Evolutionary conservation across 2,329 filamentous ascomycete genomes (phyloP).

Genomic region (Aureobasidium vineae): DNA sequence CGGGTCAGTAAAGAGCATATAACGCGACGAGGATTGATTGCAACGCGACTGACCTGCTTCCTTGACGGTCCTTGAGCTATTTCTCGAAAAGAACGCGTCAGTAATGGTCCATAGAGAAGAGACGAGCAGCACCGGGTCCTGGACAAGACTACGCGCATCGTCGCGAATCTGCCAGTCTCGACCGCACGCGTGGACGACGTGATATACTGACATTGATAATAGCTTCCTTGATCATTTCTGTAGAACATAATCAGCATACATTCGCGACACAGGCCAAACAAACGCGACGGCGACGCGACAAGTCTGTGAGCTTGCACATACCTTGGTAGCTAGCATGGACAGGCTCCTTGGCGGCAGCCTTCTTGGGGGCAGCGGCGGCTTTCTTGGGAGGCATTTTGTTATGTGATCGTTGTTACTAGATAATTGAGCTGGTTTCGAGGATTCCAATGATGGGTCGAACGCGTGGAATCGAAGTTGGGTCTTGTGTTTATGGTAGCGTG

Average conservation of each 20-base stretch:
- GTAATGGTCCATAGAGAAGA: constrained; percentile 33
- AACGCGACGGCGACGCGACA: constrained; percentile 46
- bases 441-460: constrained; percentile 38
- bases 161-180: constrained; percentile 6
- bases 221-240: constrained; percentile 72
- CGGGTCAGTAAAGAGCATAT: constrained; percentile 37
- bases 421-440: constrained; percentile 36
- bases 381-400: constrained; percentile 66
- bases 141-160: not conserved
- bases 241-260: constrained; percentile 52
- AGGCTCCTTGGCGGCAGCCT: constrained; percentile 53
- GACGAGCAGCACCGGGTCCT: not conserved
- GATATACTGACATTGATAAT: constrained; percentile 66
- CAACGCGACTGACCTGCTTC: constrained; percentile 59
- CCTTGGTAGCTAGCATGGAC: constrained; percentile 66
- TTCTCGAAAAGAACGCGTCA: constrained; percentile 49
- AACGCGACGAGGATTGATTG: constrained; percentile 34
- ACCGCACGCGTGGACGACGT: constrained; percentile 28
- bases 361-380: constrained; percentile 54
- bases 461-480: constrained; percentile 25
- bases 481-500: constrained; percentile 20
- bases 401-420: constrained; percentile 31
- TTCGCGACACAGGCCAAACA: constrained; percentile 46
- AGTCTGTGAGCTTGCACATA: constrained; percentile 41
- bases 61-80: constrained; percentile 69